Percentiles rank a stretch among this genome's conserved stretches.
Conservation (phyloP, 331 rosid genomes). For the Acacia pycnantha region DNA sequence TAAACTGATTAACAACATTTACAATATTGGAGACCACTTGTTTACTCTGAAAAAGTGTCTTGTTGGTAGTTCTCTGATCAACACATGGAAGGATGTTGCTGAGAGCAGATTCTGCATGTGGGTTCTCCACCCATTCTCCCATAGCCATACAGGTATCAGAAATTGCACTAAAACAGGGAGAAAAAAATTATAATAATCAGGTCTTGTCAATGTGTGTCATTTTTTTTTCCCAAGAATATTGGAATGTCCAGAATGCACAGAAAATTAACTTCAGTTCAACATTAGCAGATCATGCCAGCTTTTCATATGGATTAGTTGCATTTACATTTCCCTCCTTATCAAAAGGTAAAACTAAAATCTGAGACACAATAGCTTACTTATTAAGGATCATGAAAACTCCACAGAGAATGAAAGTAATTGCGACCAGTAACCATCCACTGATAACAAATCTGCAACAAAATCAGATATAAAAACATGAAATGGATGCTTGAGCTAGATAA, state of each 20-base stretch:
- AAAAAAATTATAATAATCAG: not conserved
- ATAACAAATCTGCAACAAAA: conserved; percentile 72
- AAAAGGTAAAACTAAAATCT: not conserved
- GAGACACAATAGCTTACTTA: conserved; percentile 56
- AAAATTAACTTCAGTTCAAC: conserved; percentile 22
- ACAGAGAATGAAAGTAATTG: conserved; percentile 80
- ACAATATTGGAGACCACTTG: conserved; percentile 66
- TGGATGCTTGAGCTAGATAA: not conserved
- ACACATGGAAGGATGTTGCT: conserved; percentile 92
- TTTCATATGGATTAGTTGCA: conserved; percentile 6
- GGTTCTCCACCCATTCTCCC: conserved; percentile 96
- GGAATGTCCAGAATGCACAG: conserved; percentile 9
- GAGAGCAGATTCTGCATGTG: conserved; percentile 90
- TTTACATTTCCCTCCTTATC: not conserved
- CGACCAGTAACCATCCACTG: conserved; percentile 94
- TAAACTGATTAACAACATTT: conserved; percentile 60
- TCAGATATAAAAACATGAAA: conserved; percentile 31
- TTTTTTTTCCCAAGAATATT: not conserved
- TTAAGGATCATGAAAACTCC: conserved; percentile 87
- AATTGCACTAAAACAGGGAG: conserved; percentile 58
- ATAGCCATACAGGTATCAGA: conserved; percentile 96
- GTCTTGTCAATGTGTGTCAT: conserved; percentile 3
- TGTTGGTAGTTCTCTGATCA: conserved; percentile 85
- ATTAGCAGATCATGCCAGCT: conserved; percentile 1
- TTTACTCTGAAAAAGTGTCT: conserved; percentile 85